These are phyloP conservation scores for Russula compacta DNA, from an alignment of 768 basidiomycete species.

Conservation along the genomic window DNA sequence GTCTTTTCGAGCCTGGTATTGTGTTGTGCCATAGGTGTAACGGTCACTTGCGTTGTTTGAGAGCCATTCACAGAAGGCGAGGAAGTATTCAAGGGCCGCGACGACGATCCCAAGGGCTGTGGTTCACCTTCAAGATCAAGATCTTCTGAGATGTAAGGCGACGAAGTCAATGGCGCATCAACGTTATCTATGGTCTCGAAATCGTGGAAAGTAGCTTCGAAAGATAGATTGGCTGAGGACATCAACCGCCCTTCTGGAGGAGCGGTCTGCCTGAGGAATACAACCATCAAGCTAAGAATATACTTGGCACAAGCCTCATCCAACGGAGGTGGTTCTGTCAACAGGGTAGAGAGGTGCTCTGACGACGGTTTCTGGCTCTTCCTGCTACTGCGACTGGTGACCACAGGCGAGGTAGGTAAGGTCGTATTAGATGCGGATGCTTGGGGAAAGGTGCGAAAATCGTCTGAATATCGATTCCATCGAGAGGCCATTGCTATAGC, in stretches of 20 bases:
- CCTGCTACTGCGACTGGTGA: conserved; percentile 22
- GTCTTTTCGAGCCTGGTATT: conserved; percentile 48
- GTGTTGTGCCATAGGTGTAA: conserved; percentile 20
- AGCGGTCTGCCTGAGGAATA: conserved; percentile 70
- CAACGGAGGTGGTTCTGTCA: conserved; percentile 60
- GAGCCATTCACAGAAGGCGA: conserved; percentile 17
- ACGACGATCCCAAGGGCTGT: not conserved
- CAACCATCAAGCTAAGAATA: conserved; percentile 70
- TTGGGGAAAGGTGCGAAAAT: conserved; percentile 34
- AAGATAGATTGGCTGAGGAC: conserved; percentile 51
- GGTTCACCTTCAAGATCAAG: not conserved
- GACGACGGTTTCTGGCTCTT: conserved; percentile 34
- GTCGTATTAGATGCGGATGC: conserved; percentile 33
- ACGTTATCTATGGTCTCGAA: conserved; percentile 49
- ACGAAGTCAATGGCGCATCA: conserved; percentile 22
- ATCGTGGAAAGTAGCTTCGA: conserved; percentile 60
- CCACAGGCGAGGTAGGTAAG: conserved; percentile 28
- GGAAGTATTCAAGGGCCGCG: conserved; percentile 6
- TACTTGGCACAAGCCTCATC: conserved; percentile 79
- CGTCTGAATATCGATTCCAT: conserved; percentile 47
- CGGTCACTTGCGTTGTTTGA: conserved; percentile 22
- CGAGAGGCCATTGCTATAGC: conserved; percentile 69
- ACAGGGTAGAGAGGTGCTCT: conserved; percentile 37
- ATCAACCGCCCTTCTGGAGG: conserved; percentile 45
- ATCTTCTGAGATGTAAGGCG: conserved; percentile 17